Base-by-base conservation (phyloP, 2,329 filamentous ascomycete genomes). In the Beauveria pseudobassiana region DNA sequence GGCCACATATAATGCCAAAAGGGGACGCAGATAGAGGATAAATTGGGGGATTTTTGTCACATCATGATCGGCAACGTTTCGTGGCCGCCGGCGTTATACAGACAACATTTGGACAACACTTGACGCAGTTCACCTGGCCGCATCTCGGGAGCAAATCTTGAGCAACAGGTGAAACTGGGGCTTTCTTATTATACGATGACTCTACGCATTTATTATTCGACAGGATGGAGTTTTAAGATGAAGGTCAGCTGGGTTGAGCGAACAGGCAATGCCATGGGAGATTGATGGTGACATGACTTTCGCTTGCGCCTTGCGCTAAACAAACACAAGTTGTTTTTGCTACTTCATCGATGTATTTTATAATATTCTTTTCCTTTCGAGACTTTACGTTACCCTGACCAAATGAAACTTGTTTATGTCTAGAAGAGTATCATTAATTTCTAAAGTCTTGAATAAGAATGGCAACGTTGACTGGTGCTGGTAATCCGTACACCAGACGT, bases 321-420 rank as follows among this genome's bases (percentile, higher is more conserved):
- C 50, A 38, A 9, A 20, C 26, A 28, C 30, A 12, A 7, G 50
- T 52, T 51, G 14, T 54, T 38, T 28, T 28, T 10, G 34, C 46
- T 46, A 40, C 40, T 61, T 57, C 48, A 56, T 53, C 42, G 10
- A 61, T 63, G 59, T 56, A 63, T 28, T 61, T 51, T 61, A 63
- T 38, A 26, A 40, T 49, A 3, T 55, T 49, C 24, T 55, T 48
- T 42, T 45, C 56, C 34, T 38, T 38, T 16, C 34, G 34, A 14
- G 34, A 14, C 34, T 38, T 38, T 16, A 38, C 34, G 34, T 16
- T 38, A 14, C 12, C 14, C 34, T 38, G 34, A 16, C 5, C 42
- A 63, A 63, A 61, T 34, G 26, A 50, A 54, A 61, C 1, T 56
- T 20, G 18, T 16, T 18, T 43, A 51, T 45, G 6, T 38, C 12